These are phyloP conservation scores for Aureobasidium subglaciale DNA, from an alignment of 2,329 filamentous ascomycete species.

Conservation along the genomic window DNA sequence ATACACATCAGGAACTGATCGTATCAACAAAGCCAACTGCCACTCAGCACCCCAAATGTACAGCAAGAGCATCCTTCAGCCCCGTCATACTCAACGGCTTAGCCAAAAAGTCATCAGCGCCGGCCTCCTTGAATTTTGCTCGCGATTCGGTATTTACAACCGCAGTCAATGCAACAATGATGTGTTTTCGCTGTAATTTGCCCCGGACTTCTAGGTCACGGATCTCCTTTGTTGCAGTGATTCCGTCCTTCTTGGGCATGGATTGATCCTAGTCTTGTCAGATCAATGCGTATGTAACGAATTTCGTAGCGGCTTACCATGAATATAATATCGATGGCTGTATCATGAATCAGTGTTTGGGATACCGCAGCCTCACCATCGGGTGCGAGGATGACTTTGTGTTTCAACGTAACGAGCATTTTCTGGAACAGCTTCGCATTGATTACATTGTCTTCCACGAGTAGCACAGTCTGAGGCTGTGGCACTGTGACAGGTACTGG, in stretches of 20 bases:
- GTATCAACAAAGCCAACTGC: too few relatives aligned
- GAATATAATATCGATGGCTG: slow-evolving; percentile 15
- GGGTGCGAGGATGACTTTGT: slow-evolving; percentile 17
- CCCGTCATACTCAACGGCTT: slow-evolving; percentile 15
- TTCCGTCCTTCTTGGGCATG: slow-evolving; percentile 18
- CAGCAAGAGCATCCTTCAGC: slow-evolving; percentile 12
- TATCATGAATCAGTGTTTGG: neutral
- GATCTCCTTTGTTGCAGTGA: slow-evolving; percentile 17
- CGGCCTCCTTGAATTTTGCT: slow-evolving; percentile 14
- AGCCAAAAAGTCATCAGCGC: slow-evolving; percentile 17
- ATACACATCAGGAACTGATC: too few relatives aligned
- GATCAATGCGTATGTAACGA: too few relatives aligned
- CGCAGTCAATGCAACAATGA: slow-evolving; percentile 18
- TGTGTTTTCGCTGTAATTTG: slow-evolving; percentile 2
- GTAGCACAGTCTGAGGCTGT: slow-evolving; percentile 4
- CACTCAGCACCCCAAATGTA: slow-evolving; percentile 5
- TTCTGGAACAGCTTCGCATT: slow-evolving; percentile 15
- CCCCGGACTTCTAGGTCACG: slow-evolving; percentile 6
- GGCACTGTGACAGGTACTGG: neutral
- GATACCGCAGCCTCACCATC: slow-evolving; percentile 24
- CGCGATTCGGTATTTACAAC: slow-evolving; percentile 12
- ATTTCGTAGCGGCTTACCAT: slow-evolving; percentile 15
- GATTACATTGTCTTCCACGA: slow-evolving; percentile 18
- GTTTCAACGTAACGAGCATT: slow-evolving; percentile 13
- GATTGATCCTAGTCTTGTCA: slow-evolving; percentile 8